phyloP scores from a whole-genome alignment of 2,329 filamentous ascomycete genomes.

The Phaeosphaeria sp. region DNA sequence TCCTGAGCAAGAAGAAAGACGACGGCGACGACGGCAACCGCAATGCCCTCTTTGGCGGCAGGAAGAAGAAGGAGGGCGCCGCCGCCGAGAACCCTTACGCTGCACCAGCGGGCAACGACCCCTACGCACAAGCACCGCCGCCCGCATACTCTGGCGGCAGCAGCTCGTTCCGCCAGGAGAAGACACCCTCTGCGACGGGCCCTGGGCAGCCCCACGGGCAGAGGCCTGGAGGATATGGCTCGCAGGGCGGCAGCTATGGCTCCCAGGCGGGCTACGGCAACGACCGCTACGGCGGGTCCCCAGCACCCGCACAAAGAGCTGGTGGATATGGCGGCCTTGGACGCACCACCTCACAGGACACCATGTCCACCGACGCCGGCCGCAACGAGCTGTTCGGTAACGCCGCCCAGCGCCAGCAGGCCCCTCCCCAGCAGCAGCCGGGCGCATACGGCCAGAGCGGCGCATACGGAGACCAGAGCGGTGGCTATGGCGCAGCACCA shows the following conservation, averaged over 20 bases:
- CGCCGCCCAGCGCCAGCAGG: slow-evolving; percentile 58
- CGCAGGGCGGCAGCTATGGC: slow-evolving; percentile 40
- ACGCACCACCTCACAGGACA: slow-evolving; percentile 51
- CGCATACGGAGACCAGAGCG: slow-evolving; percentile 29
- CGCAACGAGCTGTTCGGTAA: slow-evolving; percentile 71
- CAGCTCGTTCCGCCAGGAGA: slow-evolving; percentile 49
- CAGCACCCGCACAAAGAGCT: slow-evolving; percentile 32
- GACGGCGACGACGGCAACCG: slow-evolving; percentile 62
- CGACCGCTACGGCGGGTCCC: slow-evolving; percentile 57
- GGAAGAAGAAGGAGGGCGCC: slow-evolving; percentile 59
- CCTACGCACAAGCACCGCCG: slow-evolving; percentile 58
- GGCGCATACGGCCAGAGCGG: slow-evolving; percentile 33
- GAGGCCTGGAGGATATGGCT: slow-evolving; percentile 44
- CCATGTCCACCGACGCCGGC: slow-evolving; percentile 57
- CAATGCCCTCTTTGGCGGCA: slow-evolving; percentile 65
- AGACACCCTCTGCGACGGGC: slow-evolving; percentile 51
- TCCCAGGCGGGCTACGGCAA: slow-evolving; percentile 50
- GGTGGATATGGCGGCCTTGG: slow-evolving; percentile 51
- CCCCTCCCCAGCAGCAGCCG: slow-evolving; percentile 47
- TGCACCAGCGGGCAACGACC: slow-evolving; percentile 57
- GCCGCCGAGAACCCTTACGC: slow-evolving; percentile 54
- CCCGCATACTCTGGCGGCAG: slow-evolving; percentile 48
- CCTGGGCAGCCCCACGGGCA: slow-evolving; percentile 53
- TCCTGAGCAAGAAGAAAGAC: slow-evolving; percentile 63
- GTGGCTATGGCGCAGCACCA: slow-evolving; percentile 28